These are phyloP conservation scores for Pseudotulostoma volvatum DNA, from an alignment of 495 filamentous ascomycete species.

Conservation along the genomic window DNA sequence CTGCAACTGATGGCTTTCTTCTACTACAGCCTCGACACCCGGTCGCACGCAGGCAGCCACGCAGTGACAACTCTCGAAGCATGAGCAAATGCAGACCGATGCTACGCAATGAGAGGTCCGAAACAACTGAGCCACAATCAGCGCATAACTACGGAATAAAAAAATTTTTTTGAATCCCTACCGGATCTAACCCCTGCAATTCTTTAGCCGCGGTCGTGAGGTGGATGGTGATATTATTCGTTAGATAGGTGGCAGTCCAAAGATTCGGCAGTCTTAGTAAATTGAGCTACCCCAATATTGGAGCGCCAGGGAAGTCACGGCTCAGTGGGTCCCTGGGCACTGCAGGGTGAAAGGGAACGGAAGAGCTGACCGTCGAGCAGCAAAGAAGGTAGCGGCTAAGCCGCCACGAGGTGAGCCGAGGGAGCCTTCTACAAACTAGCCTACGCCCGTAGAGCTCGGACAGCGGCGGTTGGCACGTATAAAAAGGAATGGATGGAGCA, in stretches of 20 bases:
- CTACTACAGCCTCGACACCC: slow-evolving; percentile 82
- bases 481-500: too few relatives aligned
- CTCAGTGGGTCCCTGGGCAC: too few relatives aligned
- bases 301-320: slow-evolving; percentile 87
- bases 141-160: background rate
- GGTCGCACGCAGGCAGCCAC: slow-evolving; percentile 89
- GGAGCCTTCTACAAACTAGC: too few relatives aligned
- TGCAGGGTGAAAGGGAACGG: too few relatives aligned
- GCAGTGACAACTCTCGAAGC: slow-evolving; percentile 63
- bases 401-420: too few relatives aligned
- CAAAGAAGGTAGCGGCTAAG: too few relatives aligned
- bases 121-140: slow-evolving; percentile 73
- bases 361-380: too few relatives aligned
- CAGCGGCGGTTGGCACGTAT: too few relatives aligned
- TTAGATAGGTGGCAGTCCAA: slow-evolving; percentile 85
- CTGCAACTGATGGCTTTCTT: slow-evolving; percentile 64
- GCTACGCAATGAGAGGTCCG: slow-evolving; percentile 69
- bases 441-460: too few relatives aligned
- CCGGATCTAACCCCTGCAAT: slow-evolving; percentile 72
- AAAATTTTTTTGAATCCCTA: slow-evolving; percentile 27
- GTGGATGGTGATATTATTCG: slow-evolving; percentile 82
- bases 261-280: slow-evolving; percentile 58
- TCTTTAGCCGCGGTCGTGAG: slow-evolving; percentile 80
- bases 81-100: slow-evolving; percentile 84
- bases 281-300: slow-evolving; percentile 83